Conservation (phyloP, 768 basidiomycete species). For the Pholiota microspora region DNA sequence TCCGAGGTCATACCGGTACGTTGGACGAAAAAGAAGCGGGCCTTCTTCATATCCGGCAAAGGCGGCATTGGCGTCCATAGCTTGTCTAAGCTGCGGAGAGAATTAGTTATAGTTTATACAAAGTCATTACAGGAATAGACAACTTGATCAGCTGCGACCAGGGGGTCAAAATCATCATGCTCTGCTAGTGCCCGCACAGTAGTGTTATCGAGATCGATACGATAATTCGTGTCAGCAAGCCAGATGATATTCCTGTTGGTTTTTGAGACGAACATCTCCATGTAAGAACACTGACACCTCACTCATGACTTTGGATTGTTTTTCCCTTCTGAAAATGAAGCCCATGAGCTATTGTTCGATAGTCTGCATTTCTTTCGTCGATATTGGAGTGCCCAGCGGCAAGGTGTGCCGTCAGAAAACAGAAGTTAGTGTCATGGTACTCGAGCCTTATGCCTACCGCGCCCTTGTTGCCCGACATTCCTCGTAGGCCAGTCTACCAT, state of each 20-base stretch:
- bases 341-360: conserved; percentile 79
- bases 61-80: conserved; percentile 68
- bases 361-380: conserved; percentile 90
- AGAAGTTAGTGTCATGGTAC: conserved; percentile 87
- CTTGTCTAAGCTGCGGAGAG: conserved; percentile 64
- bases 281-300: conserved; percentile 25
- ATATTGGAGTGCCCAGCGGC: conserved; percentile 94
- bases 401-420: conserved; percentile 94
- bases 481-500: conserved; percentile 75
- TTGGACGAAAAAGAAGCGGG: conserved; percentile 87
- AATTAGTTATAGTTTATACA: not conserved
- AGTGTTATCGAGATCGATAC: conserved; percentile 84
- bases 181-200: conserved; percentile 68
- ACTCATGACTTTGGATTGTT: conserved; percentile 90
- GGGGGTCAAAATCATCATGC: conserved; percentile 63
- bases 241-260: conserved; percentile 79
- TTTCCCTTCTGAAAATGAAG: conserved; percentile 90
- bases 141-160: conserved; percentile 88
- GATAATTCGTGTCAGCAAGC: conserved; percentile 95
- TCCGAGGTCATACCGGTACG: conserved; percentile 86
- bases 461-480: conserved; percentile 98
- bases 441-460: conserved; percentile 93
- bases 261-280: not conserved
- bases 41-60: conserved; percentile 89
- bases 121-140: not conserved